Conservation (phyloP, 805 yeast genomes). For the Dipodascus geniculatus region DNA sequence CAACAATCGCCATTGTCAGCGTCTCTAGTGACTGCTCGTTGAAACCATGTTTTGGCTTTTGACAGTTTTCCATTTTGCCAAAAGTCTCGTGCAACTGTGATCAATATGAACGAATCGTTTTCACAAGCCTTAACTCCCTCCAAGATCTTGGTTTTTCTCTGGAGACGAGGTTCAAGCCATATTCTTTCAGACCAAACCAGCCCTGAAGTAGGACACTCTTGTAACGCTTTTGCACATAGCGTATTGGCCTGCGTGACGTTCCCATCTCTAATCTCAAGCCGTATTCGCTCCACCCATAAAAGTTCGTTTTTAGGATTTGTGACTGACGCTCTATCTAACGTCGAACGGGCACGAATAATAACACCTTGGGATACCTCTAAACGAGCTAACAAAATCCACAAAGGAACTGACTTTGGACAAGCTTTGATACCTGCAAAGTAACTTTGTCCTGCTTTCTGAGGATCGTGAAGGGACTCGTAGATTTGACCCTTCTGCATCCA, state of each 20-base stretch:
- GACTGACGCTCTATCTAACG: slow-evolving; percentile 53
- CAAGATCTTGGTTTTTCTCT: slow-evolving; percentile 45
- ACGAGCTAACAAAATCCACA: slow-evolving; percentile 47
- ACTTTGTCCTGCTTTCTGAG: slow-evolving; percentile 34
- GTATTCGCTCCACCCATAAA: slow-evolving; percentile 48
- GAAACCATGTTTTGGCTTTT: slow-evolving; percentile 65
- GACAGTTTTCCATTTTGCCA: slow-evolving; percentile 46
- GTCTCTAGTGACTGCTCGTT: slow-evolving; percentile 48
- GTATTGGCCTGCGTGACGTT: slow-evolving; percentile 42
- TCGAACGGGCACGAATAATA: slow-evolving; percentile 53
- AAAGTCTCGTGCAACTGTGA: slow-evolving; percentile 55
- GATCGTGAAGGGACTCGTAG: slow-evolving; percentile 23
- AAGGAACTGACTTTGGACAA: slow-evolving; percentile 31
- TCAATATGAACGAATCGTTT: slow-evolving; percentile 46
- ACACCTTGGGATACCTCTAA: slow-evolving; percentile 36
- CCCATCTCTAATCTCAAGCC: slow-evolving; percentile 41
- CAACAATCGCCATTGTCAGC: slow-evolving; percentile 64
- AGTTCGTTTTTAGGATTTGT: slow-evolving; percentile 36
- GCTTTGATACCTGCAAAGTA: slow-evolving; percentile 38
- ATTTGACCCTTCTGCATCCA: slow-evolving; percentile 57
- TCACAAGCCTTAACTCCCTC: slow-evolving; percentile 62
- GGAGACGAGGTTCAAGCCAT: slow-evolving; percentile 30
- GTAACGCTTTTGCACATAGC: slow-evolving; percentile 46
- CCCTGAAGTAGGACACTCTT: slow-evolving; percentile 46
- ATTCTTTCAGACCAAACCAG: slow-evolving; percentile 57